Evolutionary conservation across 495 filamentous ascomycete genomes (phyloP).

Genomic region (Penicillium macrosclerotiorum): DNA sequence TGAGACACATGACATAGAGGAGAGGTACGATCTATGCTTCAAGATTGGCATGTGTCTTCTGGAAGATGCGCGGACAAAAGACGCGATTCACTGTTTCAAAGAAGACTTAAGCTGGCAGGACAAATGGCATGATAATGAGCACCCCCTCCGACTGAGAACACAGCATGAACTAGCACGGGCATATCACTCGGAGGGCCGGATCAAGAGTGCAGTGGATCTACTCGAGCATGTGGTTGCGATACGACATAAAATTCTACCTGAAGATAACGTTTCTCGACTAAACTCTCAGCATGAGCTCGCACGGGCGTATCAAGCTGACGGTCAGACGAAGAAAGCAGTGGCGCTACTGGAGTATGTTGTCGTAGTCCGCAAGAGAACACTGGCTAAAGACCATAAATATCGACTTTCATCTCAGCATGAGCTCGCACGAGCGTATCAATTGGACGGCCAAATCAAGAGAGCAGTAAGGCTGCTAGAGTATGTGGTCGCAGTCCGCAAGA

Average conservation of each 20-base stretch:
- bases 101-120: background rate
- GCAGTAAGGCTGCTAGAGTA: background rate
- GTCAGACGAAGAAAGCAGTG: background rate
- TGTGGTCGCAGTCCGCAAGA: background rate
- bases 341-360: background rate
- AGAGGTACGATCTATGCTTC: background rate
- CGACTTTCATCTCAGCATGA: background rate
- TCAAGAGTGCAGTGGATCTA: background rate
- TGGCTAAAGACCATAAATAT: background rate
- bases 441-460: background rate
- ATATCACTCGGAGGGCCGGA: background rate
- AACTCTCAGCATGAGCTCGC: background rate
- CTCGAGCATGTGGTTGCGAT: background rate
- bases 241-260: background rate
- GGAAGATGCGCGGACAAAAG: background rate
- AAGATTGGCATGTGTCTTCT: background rate
- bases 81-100: background rate
- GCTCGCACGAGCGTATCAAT: background rate
- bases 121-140: background rate
- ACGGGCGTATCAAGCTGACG: background rate
- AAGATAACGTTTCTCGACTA: background rate
- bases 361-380: background rate
- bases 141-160: background rate
- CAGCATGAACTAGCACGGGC: background rate
- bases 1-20: background rate